A percentile compares a stretch with the other conserved stretches of the same genome.
Evolutionary conservation across 192 early-diverging fungal species (phyloP).

Genomic region (Podila minutissima): DNA sequence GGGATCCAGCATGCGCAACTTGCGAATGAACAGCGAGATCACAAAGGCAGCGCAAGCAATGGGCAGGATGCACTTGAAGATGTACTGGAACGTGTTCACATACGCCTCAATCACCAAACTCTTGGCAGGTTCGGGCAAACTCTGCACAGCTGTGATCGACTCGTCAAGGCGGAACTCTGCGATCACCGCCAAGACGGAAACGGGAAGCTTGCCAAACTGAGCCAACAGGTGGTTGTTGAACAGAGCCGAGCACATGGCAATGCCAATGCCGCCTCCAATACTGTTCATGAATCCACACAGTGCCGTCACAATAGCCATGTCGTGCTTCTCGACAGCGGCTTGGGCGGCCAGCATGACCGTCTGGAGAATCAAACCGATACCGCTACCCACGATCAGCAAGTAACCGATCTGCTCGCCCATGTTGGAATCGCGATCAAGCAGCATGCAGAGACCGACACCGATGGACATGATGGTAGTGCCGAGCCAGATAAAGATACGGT

Average conservation of each 20-base stretch:
- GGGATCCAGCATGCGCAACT: slow-evolving; percentile 38
- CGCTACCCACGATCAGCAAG: slow-evolving; percentile 77
- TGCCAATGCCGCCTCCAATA: slow-evolving; percentile 64
- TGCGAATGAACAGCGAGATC: slow-evolving; percentile 58
- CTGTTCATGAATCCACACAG: slow-evolving; percentile 69
- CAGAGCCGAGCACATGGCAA: slow-evolving; percentile 74
- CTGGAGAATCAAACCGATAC: slow-evolving; percentile 81
- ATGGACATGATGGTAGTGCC: slow-evolving; percentile 71
- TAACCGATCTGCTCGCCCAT: slow-evolving; percentile 64
- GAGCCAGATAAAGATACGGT: slow-evolving; percentile 69
- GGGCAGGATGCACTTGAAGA: slow-evolving; percentile 64
- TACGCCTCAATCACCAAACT: slow-evolving; percentile 58
- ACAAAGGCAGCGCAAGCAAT: slow-evolving; percentile 61
- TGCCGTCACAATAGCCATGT: slow-evolving; percentile 81
- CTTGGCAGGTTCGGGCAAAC: slow-evolving; percentile 42
- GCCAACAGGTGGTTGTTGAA: slow-evolving; percentile 63
- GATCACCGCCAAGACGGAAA: slow-evolving; percentile 6
- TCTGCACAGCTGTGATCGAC: slow-evolving; percentile 35
- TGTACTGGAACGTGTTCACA: slow-evolving; percentile 60
- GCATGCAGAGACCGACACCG: slow-evolving; percentile 71
- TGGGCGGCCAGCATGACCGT: slow-evolving; percentile 80
- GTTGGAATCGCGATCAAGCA: slow-evolving; percentile 50
- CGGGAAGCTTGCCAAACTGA: slow-evolving; percentile 21
- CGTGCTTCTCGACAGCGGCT: slow-evolving; percentile 65
- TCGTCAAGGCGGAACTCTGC: slow-evolving; percentile 16